phyloP scores from a whole-genome alignment of 1,139 yeast genomes.

The Geotrichum klebahnii region DNA sequence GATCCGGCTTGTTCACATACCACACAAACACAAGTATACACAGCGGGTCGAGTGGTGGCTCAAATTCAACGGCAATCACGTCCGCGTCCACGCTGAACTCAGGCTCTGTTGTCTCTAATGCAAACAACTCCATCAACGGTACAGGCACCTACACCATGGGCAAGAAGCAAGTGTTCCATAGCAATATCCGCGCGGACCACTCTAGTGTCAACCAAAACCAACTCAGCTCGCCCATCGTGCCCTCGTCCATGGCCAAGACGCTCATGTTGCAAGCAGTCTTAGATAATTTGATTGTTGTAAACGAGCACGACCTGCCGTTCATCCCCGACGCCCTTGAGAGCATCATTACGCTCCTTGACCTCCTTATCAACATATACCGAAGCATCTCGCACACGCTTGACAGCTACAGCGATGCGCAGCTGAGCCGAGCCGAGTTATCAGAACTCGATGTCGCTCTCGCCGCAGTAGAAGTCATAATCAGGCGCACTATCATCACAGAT shows the following conservation, averaged over 20 bases:
- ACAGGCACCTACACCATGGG: constrained; percentile 17
- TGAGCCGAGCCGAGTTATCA: constrained; percentile 4
- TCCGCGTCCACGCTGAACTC: no score
- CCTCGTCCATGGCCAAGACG: constrained; percentile 9
- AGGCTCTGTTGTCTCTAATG: no score
- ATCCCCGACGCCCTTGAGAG: constrained; percentile 14
- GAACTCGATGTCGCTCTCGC: constrained; percentile 15
- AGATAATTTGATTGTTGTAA: constrained; percentile 7
- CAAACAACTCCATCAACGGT: constrained; percentile 7
- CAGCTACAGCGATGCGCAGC: background rate
- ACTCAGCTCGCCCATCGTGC: constrained; percentile 4
- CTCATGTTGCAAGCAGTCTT: background rate
- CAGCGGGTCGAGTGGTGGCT: background rate
- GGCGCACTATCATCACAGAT: constrained; percentile 11
- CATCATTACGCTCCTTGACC: constrained; percentile 16
- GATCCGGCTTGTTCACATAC: background rate
- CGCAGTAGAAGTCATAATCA: constrained; percentile 13
- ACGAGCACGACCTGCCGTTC: constrained; percentile 18
- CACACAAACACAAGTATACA: background rate
- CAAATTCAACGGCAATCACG: no score
- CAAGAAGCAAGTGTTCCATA: constrained; percentile 2
- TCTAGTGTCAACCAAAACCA: constrained; percentile 14
- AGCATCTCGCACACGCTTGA: constrained; percentile 12
- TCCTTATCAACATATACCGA: constrained; percentile 13
- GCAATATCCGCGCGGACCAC: constrained; percentile 13